Evolutionary conservation across 768 basidiomycete species (phyloP).

Genomic region (Nidularia sp.): DNA sequence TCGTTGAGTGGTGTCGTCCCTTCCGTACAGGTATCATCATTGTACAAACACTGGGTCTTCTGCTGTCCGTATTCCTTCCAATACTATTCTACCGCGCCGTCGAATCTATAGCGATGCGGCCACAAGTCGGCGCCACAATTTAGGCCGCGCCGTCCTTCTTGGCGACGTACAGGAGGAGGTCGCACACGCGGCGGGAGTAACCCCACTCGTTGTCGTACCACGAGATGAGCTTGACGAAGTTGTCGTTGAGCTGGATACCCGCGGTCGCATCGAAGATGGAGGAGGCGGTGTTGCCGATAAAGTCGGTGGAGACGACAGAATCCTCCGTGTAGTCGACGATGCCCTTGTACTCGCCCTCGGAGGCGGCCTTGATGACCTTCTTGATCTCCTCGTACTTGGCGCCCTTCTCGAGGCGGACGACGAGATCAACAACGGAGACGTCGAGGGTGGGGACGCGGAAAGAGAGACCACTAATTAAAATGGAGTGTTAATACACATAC

Average conservation of each 20-base stretch:
- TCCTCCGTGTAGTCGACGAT: constrained; percentile 93
- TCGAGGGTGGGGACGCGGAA: constrained; percentile 98
- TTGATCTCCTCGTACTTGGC: constrained; percentile 93
- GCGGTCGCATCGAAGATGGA: constrained; percentile 93
- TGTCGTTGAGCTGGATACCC: constrained; percentile 87
- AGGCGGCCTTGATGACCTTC: constrained; percentile 72
- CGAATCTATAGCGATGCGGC: background rate
- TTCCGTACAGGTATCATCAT: background rate
- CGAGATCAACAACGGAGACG: constrained; percentile 97
- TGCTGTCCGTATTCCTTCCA: background rate
- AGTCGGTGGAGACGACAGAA: constrained; percentile 89
- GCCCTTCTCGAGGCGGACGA: constrained; percentile 83
- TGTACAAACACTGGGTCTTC: background rate
- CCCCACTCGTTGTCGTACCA: constrained; percentile 98
- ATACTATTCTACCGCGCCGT: background rate
- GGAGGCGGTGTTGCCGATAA: constrained; percentile 73
- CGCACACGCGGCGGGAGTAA: constrained; percentile 90
- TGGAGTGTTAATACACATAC: background rate
- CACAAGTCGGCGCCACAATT: constrained; percentile 2
- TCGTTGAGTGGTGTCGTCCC: background rate
- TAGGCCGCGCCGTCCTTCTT: constrained; percentile 54
- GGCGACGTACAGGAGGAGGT: constrained; percentile 80
- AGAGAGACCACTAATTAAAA: constrained; percentile 65
- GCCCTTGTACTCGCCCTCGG: constrained; percentile 65
- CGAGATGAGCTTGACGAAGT: constrained; percentile 94